Conservation (phyloP, 495 filamentous ascomycete species). For the Penicillium egyptiacum region DNA sequence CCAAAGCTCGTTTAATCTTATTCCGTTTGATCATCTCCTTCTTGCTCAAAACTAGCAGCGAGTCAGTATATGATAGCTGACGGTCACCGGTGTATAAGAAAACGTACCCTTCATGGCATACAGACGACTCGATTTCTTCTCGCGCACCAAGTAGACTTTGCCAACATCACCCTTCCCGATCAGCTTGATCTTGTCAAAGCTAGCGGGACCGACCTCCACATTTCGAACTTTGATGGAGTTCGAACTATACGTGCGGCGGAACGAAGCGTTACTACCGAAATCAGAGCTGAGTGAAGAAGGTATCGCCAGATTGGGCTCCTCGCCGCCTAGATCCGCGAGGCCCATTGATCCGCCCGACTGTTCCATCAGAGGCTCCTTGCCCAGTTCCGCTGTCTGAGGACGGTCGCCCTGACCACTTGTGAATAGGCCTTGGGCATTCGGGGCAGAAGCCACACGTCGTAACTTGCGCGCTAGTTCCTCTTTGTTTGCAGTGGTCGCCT, state of each 20-base stretch:
- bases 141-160: conserved; percentile 94
- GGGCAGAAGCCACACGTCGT: conserved; percentile 89
- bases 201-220: conserved; percentile 92
- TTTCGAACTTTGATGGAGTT: conserved; percentile 98
- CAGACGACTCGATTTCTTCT: conserved; percentile 92
- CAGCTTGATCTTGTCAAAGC: conserved; percentile 99
- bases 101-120: conserved; percentile 97
- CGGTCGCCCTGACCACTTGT: conserved; percentile 64
- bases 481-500: conserved; percentile 78
- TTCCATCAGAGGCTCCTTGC: conserved; percentile 68
- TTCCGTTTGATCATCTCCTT: conserved; percentile 99
- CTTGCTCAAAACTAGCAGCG: conserved; percentile 81
- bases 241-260: conserved; percentile 95
- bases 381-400: conserved; percentile 76
- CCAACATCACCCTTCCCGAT: conserved; percentile 98
- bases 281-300: conserved; percentile 39
- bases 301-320: conserved; percentile 45
- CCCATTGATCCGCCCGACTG: conserved; percentile 56
- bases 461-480: conserved; percentile 91
- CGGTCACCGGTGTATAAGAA: neutral
- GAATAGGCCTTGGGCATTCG: conserved; percentile 95
- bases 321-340: conserved; percentile 54
- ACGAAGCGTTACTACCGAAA: conserved; percentile 52
- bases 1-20: conserved; percentile 97
- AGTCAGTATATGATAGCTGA: conserved; percentile 11